phyloP scores from a whole-genome alignment of 228 moss, liverwort and hornwort species.

The Sphagnum magellanicum region DNA sequence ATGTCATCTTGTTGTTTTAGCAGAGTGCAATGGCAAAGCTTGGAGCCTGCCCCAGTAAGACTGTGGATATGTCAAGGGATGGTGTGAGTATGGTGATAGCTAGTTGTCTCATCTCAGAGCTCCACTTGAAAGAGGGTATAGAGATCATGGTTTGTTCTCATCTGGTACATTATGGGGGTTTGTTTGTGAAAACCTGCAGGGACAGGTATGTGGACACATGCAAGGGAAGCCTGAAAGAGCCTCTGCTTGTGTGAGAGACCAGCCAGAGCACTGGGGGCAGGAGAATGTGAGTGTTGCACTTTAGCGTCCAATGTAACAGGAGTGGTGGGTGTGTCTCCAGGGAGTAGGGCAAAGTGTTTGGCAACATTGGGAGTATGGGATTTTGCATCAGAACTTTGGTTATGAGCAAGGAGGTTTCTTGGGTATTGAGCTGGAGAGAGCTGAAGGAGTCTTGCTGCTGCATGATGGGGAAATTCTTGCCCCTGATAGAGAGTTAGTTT shows the following conservation, averaged over 20 bases:
- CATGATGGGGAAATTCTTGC: neutral
- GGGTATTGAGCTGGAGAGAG: conserved; percentile 1
- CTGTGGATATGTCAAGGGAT: too few species aligned
- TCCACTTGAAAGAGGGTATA: too few species aligned
- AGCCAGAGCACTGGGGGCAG: neutral
- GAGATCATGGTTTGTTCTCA: too few species aligned
- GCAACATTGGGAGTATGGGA: neutral
- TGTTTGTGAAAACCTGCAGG: too few species aligned
- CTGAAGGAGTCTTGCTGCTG: neutral
- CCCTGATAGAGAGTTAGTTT: neutral
- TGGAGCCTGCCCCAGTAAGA: too few species aligned
- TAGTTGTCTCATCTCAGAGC: too few species aligned
- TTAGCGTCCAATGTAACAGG: neutral
- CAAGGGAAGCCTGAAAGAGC: conserved; percentile 1
- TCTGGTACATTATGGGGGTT: too few species aligned
- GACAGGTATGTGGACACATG: neutral
- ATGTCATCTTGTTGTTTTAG: too few species aligned
- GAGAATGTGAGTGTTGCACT: neutral
- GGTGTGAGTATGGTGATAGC: too few species aligned
- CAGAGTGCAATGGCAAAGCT: too few species aligned
- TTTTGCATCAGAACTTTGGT: conserved; percentile 1
- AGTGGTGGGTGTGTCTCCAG: neutral
- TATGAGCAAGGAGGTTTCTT: neutral
- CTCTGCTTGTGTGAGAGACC: neutral
- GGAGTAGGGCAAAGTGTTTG: neutral